Evolutionary conservation across 2,329 filamentous ascomycete genomes (phyloP).

Genomic region (Trichoderma harzianum): DNA sequence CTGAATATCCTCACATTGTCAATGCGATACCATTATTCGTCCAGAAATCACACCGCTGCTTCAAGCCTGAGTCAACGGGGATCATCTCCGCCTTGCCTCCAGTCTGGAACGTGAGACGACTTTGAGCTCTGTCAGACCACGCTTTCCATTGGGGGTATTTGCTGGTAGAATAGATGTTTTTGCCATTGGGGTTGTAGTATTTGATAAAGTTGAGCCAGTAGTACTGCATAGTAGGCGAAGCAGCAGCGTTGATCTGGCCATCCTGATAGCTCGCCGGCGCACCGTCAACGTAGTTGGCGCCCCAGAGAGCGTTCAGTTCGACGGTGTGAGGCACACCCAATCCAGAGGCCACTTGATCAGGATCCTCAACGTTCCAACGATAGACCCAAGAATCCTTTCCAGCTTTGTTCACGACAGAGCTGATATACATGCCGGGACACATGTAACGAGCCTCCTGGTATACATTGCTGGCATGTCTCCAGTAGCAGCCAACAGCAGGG

Average conservation of each 20-base stretch:
- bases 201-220: constrained; percentile 76
- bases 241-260: constrained; percentile 50
- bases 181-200: constrained; percentile 60
- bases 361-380: constrained; percentile 64
- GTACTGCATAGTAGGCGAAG: constrained; percentile 60
- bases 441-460: constrained; percentile 37
- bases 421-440: constrained; percentile 35
- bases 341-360: constrained; percentile 48
- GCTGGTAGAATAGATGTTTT: not conserved
- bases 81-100: constrained; percentile 41
- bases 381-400: constrained; percentile 60
- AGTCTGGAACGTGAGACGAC: constrained; percentile 41
- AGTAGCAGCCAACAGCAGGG: constrained; percentile 33
- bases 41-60: constrained; percentile 29
- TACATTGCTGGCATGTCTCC: constrained; percentile 36
- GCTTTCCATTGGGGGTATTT: constrained; percentile 33
- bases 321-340: constrained; percentile 64
- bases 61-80: constrained; percentile 25
- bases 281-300: constrained; percentile 51
- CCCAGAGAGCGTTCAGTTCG: constrained; percentile 66
- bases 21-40: constrained; percentile 21
- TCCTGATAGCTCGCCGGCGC: constrained; percentile 55
- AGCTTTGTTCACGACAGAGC: constrained; percentile 28
- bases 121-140: constrained; percentile 35
- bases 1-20: constrained; percentile 21